Evolutionary conservation across 129 eudicot species (phyloP).

Genomic region (Tagetes patula): DNA sequence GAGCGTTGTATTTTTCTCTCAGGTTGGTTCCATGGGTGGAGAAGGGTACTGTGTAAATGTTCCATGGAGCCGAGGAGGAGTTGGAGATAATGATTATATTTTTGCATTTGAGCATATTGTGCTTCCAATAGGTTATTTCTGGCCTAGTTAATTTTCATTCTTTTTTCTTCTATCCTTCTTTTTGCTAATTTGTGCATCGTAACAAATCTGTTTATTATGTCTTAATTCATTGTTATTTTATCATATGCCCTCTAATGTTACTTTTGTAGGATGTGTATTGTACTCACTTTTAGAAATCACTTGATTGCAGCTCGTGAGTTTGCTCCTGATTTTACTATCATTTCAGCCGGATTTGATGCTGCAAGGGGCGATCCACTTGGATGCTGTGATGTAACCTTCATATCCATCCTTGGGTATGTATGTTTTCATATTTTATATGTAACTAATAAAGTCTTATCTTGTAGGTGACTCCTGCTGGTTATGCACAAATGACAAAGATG

Average conservation of each 20-base stretch:
- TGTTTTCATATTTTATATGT: neutral
- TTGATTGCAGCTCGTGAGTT: constrained; percentile 68
- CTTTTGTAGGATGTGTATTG: constrained; percentile 14
- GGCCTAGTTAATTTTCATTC: constrained; percentile 3
- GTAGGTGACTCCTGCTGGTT: constrained; percentile 93
- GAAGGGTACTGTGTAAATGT: constrained; percentile 96
- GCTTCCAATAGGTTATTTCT: constrained; percentile 79
- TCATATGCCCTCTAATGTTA: neutral
- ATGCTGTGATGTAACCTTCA: constrained; percentile 79
- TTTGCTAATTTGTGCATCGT: neutral
- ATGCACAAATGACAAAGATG: constrained; percentile 95
- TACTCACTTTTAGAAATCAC: constrained; percentile 12
- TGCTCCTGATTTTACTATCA: constrained; percentile 86
- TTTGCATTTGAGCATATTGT: constrained; percentile 90
- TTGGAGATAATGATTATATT: constrained; percentile 88
- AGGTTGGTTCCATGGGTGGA: constrained; percentile 93
- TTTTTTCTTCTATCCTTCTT: neutral
- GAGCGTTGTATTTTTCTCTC: constrained; percentile 21
- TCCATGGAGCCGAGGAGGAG: constrained; percentile 98
- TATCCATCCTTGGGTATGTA: neutral
- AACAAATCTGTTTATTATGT: constrained; percentile 15
- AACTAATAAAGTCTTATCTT: constrained; percentile 18
- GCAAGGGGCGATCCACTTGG: constrained; percentile 99
- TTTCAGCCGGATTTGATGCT: constrained; percentile 99
- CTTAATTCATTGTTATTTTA: neutral